Conservation (phyloP, 78 protist species). For the Planoprotostelium fungivorum region DNA sequence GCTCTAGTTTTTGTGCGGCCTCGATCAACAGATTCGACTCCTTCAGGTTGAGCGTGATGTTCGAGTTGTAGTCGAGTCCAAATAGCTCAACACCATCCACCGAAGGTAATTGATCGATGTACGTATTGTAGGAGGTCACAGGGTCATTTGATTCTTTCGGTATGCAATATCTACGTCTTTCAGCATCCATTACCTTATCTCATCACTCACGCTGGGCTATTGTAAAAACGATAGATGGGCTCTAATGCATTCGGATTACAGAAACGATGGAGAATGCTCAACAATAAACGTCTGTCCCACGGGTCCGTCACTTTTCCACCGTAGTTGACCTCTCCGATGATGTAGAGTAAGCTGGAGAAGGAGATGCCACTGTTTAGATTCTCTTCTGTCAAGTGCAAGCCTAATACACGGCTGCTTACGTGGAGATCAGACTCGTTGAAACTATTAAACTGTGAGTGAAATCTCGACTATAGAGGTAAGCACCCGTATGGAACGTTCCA, state of each 20-base stretch:
- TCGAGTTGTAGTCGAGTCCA: neutral
- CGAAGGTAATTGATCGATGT: neutral
- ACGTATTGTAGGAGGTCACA: neutral
- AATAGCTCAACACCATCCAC: neutral
- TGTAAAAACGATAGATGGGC: neutral
- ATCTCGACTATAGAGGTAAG: neutral
- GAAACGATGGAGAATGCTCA: neutral
- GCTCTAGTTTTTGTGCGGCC: neutral
- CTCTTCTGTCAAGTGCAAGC: neutral
- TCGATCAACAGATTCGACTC: neutral
- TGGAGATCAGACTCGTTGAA: neutral
- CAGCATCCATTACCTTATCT: too few species aligned
- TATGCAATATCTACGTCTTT: neutral
- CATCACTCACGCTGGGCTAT: neutral
- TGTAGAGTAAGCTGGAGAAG: conserved; percentile 15
- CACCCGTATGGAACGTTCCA: conserved; percentile 73
- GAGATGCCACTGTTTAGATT: neutral
- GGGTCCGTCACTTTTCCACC: conserved; percentile 94
- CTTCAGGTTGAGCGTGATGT: neutral
- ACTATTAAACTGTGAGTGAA: neutral
- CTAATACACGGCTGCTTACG: neutral
- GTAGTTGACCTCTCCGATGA: conserved; percentile 83
- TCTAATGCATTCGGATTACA: neutral
- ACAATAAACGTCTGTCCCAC: conserved; percentile 41
- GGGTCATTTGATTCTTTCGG: neutral